phyloP scores from a whole-genome alignment of 106 monocot species.

The Platanthera guangdongensis region DNA sequence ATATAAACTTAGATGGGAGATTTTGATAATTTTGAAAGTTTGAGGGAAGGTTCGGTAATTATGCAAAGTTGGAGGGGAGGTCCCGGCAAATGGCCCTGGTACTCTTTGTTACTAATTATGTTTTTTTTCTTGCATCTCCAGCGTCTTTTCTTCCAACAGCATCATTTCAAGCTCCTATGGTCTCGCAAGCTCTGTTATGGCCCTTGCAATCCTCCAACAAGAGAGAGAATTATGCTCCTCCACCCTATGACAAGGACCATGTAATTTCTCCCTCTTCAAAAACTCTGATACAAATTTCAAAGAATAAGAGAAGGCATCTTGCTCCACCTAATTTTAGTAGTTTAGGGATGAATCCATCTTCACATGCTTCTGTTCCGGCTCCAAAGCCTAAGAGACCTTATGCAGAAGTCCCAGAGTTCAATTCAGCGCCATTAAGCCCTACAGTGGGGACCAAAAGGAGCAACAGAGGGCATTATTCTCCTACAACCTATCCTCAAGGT shows the following conservation, averaged over 20 bases:
- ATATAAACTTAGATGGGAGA: no score
- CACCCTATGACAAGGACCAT: constrained; percentile 17
- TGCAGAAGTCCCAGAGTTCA: constrained; percentile 14
- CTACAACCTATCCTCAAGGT: background rate
- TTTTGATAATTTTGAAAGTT: no score
- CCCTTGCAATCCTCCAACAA: background rate
- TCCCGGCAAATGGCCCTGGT: no score
- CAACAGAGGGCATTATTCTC: background rate
- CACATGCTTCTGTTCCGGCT: constrained; percentile 14
- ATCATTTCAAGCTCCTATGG: background rate
- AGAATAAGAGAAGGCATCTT: constrained; percentile 7
- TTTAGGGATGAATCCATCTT: constrained; percentile 10
- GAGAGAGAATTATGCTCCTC: constrained; percentile 20
- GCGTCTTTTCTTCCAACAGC: background rate
- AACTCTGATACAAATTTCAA: background rate
- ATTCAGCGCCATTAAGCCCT: constrained; percentile 2
- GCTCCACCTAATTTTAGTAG: constrained; percentile 5
- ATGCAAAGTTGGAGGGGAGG: no score
- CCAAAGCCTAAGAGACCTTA: constrained; percentile 19
- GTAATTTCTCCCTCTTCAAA: constrained; percentile 1
- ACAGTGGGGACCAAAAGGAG: background rate
- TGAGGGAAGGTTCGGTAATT: no score
- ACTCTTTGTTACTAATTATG: background rate
- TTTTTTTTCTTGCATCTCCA: background rate
- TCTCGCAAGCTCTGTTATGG: background rate